These are phyloP conservation scores for Termitomyces sp. DNA, from an alignment of 768 basidiomycete genomes.

Conservation along the genomic window DNA sequence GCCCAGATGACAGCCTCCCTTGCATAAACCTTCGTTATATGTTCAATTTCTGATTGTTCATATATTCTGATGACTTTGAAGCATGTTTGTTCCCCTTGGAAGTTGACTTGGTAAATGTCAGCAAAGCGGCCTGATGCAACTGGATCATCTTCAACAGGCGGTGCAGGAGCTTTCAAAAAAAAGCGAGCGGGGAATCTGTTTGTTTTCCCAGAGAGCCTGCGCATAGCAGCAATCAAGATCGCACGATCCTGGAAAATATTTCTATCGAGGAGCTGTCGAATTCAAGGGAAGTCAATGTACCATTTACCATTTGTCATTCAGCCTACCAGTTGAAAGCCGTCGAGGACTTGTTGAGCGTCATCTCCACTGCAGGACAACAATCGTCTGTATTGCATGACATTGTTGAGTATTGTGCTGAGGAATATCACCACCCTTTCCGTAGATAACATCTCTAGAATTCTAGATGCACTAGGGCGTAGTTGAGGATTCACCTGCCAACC, in stretches of 20 bases:
- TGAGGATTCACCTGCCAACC: not conserved
- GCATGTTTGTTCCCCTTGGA: not conserved
- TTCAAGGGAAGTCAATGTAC: no score
- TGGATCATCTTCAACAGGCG: not conserved
- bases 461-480: not conserved
- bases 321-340: not conserved
- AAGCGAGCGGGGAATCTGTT: not conserved
- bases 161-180: not conserved
- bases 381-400: not conserved
- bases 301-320: not conserved
- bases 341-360: not conserved
- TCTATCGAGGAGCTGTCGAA: not conserved
- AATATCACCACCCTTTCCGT: not conserved
- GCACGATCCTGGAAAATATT: not conserved
- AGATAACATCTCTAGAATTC: not conserved
- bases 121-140: not conserved
- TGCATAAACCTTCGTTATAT: not conserved
- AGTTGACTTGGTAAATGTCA: not conserved
- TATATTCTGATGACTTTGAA: conserved; percentile 2
- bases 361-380: not conserved
- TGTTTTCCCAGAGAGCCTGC: not conserved
- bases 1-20: conserved; percentile 5
- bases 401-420: not conserved
- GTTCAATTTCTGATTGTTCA: not conserved
- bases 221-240: conserved; percentile 1